These are phyloP conservation scores for Neopestalotiopsis clavispora DNA, from an alignment of 2,329 filamentous ascomycete species.

Conservation along the genomic window DNA sequence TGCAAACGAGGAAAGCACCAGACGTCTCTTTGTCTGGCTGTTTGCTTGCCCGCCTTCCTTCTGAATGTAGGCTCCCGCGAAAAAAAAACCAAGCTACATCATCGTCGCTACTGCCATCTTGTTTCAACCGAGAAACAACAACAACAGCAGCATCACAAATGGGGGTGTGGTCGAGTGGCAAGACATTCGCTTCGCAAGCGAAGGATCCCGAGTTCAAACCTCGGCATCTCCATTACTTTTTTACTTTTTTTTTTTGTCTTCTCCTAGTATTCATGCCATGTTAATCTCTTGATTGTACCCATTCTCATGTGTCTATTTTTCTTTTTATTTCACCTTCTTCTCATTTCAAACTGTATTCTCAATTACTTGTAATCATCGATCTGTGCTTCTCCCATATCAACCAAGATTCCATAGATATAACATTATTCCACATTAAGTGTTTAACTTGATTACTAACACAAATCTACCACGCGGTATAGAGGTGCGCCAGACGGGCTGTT, in stretches of 20 bases:
- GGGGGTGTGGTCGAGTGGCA: conserved; percentile 13
- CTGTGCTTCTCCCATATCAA: too few relatives aligned
- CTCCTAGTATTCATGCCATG: background rate
- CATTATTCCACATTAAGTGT: too few relatives aligned
- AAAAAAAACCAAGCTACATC: background rate
- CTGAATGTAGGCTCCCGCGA: background rate
- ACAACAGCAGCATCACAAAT: background rate
- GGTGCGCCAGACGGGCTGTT: too few relatives aligned
- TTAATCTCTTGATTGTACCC: background rate
- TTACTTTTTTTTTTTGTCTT: background rate
- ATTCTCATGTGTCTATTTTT: background rate
- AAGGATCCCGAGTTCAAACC: conserved; percentile 10
- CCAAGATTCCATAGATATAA: too few relatives aligned
- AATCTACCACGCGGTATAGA: too few relatives aligned
- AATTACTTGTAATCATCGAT: too few relatives aligned
- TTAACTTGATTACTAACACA: too few relatives aligned
- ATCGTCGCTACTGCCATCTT: background rate
- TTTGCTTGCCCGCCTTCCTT: background rate
- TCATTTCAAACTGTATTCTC: too few relatives aligned
- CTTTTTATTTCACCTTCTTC: background rate
- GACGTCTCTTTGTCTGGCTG: background rate
- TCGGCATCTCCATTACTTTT: conserved; percentile 4
- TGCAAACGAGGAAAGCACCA: too few relatives aligned
- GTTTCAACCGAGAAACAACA: background rate
- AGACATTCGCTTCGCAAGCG: conserved; percentile 11